Conservation (phyloP, 768 basidiomycete species). For the Gelatoporia subvermispora region DNA sequence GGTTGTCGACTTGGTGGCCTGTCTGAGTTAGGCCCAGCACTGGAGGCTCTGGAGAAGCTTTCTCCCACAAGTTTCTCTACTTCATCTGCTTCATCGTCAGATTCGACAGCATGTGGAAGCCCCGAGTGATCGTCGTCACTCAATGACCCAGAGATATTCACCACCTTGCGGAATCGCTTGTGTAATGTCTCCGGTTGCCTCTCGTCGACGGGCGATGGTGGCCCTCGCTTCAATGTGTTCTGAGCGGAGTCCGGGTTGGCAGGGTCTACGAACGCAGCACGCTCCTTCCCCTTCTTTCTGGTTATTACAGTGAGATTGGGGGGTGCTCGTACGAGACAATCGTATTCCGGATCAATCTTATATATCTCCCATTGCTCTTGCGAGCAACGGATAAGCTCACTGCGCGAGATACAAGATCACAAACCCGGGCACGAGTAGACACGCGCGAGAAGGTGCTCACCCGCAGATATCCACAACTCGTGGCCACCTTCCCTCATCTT, state of each 20-base stretch:
- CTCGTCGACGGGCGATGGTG: conserved; percentile 1
- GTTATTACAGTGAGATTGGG: conserved; percentile 19
- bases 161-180: conserved; percentile 10
- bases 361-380: conserved; percentile 87
- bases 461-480: conserved; percentile 62
- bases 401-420: conserved; percentile 18
- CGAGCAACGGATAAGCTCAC: conserved; percentile 45
- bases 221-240: conserved; percentile 2
- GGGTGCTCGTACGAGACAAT: conserved; percentile 45
- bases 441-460: conserved; percentile 34
- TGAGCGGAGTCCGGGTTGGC: background rate
- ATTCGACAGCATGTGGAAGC: background rate
- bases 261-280: background rate
- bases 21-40: background rate
- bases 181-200: background rate
- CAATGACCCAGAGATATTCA: conserved; percentile 7
- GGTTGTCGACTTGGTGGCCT: background rate
- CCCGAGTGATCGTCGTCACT: conserved; percentile 6
- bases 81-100: conserved; percentile 15
- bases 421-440: background rate
- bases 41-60: background rate
- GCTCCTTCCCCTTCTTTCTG: conserved; percentile 1
- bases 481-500: conserved; percentile 70
- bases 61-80: conserved; percentile 16
- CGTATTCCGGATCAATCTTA: conserved; percentile 73